Evolutionary conservation across 257 asterid genomes (phyloP), one percentile per base, ranked within the genome.

Genomic region (Nicotiana tomentosiformis): DNA sequence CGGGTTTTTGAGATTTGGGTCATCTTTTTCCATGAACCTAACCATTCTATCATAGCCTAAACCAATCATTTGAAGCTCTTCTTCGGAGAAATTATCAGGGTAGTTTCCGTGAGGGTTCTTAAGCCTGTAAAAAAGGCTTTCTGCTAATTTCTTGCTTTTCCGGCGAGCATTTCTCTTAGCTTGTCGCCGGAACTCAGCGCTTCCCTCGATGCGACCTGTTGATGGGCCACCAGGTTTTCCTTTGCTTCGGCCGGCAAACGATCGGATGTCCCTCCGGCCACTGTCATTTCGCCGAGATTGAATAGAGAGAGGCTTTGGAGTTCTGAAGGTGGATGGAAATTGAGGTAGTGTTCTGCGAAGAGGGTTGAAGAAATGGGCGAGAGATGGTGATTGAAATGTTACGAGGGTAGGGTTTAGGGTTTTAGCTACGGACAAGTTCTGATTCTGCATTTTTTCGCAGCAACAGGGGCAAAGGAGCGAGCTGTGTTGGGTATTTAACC

Each of bases 61-160:
- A 15, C 99, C 99, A 70, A 96, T 96, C 99, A 96, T 94, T 66
- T 96, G 98, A 29, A 96, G 90, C 90, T 94, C 98, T 5, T 93
- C 94, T 20, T 96, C 95, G 0, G 97, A 46, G 83, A 94, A 96
- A 83, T 96, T 96, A 78, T 94, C 95, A 2, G 98, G 94, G 85
- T 90, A 88, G 43, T 92, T 96, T 80, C 93, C 93, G 84, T 87
- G 95, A 65, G 99, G 98, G 46, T 96, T 96, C 14, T 94, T 96
- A 67, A 96, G 60, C 87, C 98, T 86, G 84, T 92, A 96, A 39
- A 96, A 96, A 3, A 96, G 86, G 66, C 92, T 92, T 84, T 96
- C 99, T 5, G 94, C 91, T 78, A 89, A 79, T 77, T 93, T 93
- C 82, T 86, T 90, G 86, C 94, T 90, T 81, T 66, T 88, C 53